Evolutionary conservation across 768 basidiomycete species (phyloP), one percentile per base, ranked within the genome.

Genomic region (Termitomyces titanicus): DNA sequence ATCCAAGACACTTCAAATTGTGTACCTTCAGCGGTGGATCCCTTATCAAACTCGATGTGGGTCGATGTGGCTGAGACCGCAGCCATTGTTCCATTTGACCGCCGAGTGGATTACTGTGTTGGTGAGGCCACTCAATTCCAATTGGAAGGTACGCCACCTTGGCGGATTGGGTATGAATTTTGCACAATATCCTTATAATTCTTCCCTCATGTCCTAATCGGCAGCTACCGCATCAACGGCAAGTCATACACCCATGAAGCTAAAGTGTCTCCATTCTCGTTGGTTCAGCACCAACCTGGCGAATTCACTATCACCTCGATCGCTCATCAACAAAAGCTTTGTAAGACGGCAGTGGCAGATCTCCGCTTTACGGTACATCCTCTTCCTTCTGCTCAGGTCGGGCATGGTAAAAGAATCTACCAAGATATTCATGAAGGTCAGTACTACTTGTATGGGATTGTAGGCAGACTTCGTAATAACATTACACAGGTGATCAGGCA

Each of bases 1-100:
- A 78, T 98, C 11, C 73, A 76, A 12, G 97, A 99, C 71, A 80
- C 88, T 15, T 91, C 88, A 5, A 83, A 79, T 31, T 98, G 97
- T 70, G 86, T 85, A 48, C 87, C 92, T 53, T 81, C 84, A 13
- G 74, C 80, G 34, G 74, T 88, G 13, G 83, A 90, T 56, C 83
- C 84, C 2, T 67, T 81, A 34, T 71, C 72, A 31, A 78, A 81
- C 51, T 82, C 83, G 17, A 79, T 91, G 37, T 89, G 88, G 87
- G 81, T 94, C 12, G 93, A 98, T 61, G 94, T 98, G n/a, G 92
- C 94, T 3, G 97, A 99, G 70, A 92, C 92, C 1, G 97, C 97
- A 9, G 85, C 92, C 12, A 94, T 99, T 52, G 80, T 93, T 44
- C 88, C 96, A 5, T 83, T 94, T 61, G 88, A 89, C 62, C 75